Conservation (phyloP, 1,284 basidiomycete genomes). For the Sanguinoderma infundibulare region DNA sequence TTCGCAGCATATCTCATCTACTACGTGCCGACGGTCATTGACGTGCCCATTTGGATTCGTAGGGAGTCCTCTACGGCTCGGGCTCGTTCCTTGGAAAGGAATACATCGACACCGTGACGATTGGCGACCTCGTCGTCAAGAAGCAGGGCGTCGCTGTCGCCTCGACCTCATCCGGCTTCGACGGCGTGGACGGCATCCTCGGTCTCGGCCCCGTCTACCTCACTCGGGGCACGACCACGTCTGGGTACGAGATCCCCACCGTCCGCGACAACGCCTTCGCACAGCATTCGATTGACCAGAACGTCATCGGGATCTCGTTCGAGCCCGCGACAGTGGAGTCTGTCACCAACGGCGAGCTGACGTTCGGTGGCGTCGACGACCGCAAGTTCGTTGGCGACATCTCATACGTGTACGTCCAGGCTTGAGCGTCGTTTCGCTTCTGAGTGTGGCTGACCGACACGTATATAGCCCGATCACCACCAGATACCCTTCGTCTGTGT, state of each 20-base stretch:
- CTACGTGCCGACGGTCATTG: too few relatives aligned
- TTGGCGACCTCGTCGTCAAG: conserved; percentile 35
- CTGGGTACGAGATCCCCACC: conserved; percentile 25
- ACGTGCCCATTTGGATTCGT: not conserved
- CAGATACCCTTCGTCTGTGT: conserved; percentile 40
- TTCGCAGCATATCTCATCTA: too few relatives aligned
- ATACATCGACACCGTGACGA: conserved; percentile 47
- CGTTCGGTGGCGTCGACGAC: conserved; percentile 50
- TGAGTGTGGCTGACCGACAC: too few relatives aligned
- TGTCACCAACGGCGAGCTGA: conserved; percentile 34
- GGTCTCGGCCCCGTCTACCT: too few relatives aligned
- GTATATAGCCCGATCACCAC: conserved; percentile 29
- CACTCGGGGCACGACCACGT: too few relatives aligned
- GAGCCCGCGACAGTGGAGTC: conserved; percentile 39
- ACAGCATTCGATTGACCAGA: conserved; percentile 24
- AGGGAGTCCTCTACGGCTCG: not conserved
- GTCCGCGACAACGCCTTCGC: conserved; percentile 51
- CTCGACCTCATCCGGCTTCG: conserved; percentile 39
- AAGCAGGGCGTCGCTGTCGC: conserved; percentile 65
- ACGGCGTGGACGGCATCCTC: conserved; percentile 54
- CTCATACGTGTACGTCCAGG: conserved; percentile 52
- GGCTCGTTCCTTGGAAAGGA: conserved; percentile 23
- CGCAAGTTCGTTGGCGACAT: conserved; percentile 52
- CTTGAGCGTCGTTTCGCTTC: too few relatives aligned
- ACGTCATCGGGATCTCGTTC: conserved; percentile 52